These are phyloP conservation scores for Scopulariopsis brevicaulis DNA, from an alignment of 2,329 filamentous ascomycete species.

Conservation along the genomic window DNA sequence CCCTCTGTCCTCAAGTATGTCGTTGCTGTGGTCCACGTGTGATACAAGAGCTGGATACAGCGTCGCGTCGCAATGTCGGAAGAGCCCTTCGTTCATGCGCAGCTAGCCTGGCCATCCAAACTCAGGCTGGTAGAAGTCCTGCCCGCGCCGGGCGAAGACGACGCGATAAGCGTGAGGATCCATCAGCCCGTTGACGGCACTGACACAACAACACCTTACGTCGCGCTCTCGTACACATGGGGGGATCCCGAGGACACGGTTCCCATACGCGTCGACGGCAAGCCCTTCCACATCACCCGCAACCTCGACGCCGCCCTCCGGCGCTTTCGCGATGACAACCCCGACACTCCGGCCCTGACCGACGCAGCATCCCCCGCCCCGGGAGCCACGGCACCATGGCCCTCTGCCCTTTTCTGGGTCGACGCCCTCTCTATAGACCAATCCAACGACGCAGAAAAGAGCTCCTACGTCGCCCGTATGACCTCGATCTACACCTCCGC, in stretches of 20 bases:
- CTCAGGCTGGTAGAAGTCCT: conserved; percentile 8
- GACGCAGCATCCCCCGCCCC: not conserved
- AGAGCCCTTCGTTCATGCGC: conserved; percentile 1
- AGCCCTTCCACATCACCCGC: conserved; percentile 10
- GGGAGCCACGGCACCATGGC: not conserved
- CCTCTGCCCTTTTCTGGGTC: conserved; percentile 11
- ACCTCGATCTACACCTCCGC: conserved; percentile 12
- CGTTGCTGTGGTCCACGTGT: not conserved
- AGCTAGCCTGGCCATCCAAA: not conserved
- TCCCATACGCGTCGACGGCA: conserved; percentile 12
- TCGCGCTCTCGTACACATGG: conserved; percentile 17
- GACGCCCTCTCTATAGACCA: conserved; percentile 16
- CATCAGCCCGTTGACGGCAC: not conserved
- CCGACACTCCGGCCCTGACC: not conserved
- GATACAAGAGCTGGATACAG: not conserved
- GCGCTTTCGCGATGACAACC: conserved; percentile 10
- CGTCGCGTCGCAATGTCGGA: not conserved
- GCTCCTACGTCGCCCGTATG: conserved; percentile 12
- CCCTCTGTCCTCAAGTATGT: not conserved
- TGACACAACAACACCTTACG: conserved; percentile 8
- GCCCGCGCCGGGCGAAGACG: not conserved
- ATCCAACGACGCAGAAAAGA: conserved; percentile 12
- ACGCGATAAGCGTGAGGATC: not conserved
- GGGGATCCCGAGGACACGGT: conserved; percentile 10
- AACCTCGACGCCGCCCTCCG: conserved; percentile 16